Evolutionary conservation across 148 eudicot genomes (phyloP).

Genomic region (Silene uniflora): DNA sequence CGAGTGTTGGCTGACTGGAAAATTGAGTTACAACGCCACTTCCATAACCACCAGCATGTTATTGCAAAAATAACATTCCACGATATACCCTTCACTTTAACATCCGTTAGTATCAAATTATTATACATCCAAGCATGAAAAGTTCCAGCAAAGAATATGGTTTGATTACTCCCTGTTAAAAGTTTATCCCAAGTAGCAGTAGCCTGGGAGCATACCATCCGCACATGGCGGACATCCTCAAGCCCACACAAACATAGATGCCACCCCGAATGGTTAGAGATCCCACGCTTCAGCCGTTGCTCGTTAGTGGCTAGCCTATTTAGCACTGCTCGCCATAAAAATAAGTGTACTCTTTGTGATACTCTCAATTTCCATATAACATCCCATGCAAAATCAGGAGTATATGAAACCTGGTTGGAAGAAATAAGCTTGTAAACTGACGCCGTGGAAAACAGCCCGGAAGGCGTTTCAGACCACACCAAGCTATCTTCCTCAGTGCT

Average conservation of each 20-base stretch:
- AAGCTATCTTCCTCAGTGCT: no score
- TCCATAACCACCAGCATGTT: not conserved
- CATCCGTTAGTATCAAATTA: not conserved
- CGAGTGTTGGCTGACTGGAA: no score
- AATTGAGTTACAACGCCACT: constrained; percentile 1
- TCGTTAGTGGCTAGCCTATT: not conserved
- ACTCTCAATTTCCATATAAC: not conserved
- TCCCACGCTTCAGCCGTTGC: not conserved
- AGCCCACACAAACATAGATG: not conserved
- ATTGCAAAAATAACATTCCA: not conserved
- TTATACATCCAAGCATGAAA: not conserved
- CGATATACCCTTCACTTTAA: not conserved
- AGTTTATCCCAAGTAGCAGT: not conserved
- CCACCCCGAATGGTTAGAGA: not conserved
- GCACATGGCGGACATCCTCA: not conserved
- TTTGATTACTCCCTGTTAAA: not conserved
- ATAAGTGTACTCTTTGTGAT: not conserved
- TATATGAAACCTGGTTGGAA: no score
- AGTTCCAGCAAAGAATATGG: not conserved
- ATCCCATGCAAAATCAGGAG: no score
- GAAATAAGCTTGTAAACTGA: no score
- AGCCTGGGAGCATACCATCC: not conserved
- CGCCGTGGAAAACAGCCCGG: no score
- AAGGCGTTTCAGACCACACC: no score
- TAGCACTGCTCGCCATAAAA: not conserved